Percentiles rank a stretch among this genome's conserved stretches.
Conservation (phyloP, 257 asterid genomes). For the Solanum chilense region DNA sequence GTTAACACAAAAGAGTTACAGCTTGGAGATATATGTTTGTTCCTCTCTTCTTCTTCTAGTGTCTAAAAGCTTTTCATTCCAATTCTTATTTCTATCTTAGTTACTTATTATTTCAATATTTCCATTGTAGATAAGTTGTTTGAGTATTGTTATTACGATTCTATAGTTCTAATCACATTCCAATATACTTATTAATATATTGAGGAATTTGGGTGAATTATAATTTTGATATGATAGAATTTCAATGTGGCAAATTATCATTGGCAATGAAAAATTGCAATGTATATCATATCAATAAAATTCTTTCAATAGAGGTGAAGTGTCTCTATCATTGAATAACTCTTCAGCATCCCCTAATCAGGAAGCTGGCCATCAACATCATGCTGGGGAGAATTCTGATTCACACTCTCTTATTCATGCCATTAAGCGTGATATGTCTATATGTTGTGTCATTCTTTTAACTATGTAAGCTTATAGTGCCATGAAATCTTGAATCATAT, state of each 20-base stretch:
- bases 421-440: background rate
- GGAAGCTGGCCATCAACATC: background rate
- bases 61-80: background rate
- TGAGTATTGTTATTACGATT: background rate
- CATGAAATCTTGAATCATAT: background rate
- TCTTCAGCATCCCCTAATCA: background rate
- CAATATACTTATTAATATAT: too few species aligned
- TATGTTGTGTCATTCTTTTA: too few species aligned
- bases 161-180: background rate
- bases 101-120: background rate
- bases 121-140: too few species aligned
- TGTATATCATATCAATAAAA: too few species aligned
- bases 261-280: background rate
- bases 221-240: background rate
- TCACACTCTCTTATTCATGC: background rate
- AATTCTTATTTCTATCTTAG: background rate
- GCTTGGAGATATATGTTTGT: too few species aligned
- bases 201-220: background rate
- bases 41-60: background rate
- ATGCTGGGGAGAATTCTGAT: background rate
- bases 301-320: background rate
- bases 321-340: background rate
- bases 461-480: background rate
- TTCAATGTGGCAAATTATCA: too few species aligned
- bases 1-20: too few species aligned